These are phyloP conservation scores for Tagetes patula DNA, from an alignment of 129 eudicot species.

Conservation along the genomic window DNA sequence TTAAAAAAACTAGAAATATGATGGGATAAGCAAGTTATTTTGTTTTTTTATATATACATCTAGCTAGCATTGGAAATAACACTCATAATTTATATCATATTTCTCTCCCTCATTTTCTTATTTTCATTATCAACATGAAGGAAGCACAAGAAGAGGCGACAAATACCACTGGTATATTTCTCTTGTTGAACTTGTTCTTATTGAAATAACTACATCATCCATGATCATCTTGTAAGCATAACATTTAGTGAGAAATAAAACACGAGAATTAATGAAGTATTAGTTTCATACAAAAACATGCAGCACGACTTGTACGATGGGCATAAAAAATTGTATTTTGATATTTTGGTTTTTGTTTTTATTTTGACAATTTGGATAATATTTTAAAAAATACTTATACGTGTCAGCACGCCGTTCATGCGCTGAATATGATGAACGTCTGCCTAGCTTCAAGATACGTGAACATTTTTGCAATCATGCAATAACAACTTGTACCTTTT, in stretches of 20 bases:
- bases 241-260: too few species aligned
- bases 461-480: slow-evolving; percentile 13
- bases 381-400: too few species aligned
- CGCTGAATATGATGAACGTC: too few species aligned
- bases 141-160: slow-evolving; percentile 14
- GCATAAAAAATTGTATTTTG: not conserved
- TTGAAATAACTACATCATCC: too few species aligned
- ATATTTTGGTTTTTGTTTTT: not conserved
- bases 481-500: not conserved
- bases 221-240: too few species aligned
- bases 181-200: too few species aligned
- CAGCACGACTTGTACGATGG: not conserved
- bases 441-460: too few species aligned
- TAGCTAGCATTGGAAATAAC: not conserved
- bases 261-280: too few species aligned
- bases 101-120: not conserved
- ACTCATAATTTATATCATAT: not conserved
- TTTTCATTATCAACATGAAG: slow-evolving; percentile 17
- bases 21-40: not conserved
- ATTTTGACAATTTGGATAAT: too few species aligned
- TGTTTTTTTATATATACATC: not conserved
- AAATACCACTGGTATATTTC: not conserved
- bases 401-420: too few species aligned
- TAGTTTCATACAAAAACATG: not conserved
- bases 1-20: too few species aligned